A percentile compares a stretch with the other conserved stretches of the same genome.
Conservation (phyloP, 345 rosid genomes). For the Dovyalis caffra region DNA sequence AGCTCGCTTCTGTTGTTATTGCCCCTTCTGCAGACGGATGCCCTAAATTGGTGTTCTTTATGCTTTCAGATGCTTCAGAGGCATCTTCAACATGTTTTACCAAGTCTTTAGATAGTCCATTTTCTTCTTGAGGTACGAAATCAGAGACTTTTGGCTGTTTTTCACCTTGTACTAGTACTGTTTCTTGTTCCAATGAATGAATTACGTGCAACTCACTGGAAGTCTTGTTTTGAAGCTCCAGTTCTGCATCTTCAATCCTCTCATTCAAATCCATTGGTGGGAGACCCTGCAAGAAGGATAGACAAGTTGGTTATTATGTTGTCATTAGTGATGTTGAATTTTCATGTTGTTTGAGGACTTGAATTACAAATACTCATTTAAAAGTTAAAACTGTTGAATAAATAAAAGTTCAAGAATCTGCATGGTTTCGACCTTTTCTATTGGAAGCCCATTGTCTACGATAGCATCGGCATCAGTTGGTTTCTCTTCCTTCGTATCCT, state of each 20-base stretch:
- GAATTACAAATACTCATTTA: not conserved
- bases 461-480: not conserved
- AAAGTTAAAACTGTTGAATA: not conserved
- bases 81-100: constrained; percentile 15
- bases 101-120: not conserved
- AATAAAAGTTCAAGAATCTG: not conserved
- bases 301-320: not conserved
- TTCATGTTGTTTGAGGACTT: not conserved
- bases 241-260: constrained; percentile 4
- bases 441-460: not conserved
- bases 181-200: constrained; percentile 13
- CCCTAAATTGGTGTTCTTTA: constrained; percentile 1
- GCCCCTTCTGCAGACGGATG: not conserved
- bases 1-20: constrained; percentile 8
- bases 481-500: constrained; percentile 19
- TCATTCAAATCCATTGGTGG: constrained; percentile 3
- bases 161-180: constrained; percentile 7
- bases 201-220: not conserved
- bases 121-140: constrained; percentile 18
- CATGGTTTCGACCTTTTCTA: constrained; percentile 18
- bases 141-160: constrained; percentile 7
- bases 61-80: constrained; percentile 10
- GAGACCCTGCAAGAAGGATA: constrained; percentile 15
- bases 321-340: not conserved
- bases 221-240: not conserved